Evolutionary conservation across 331 rosid genomes (phyloP).

Genomic region (Malus hybrid): DNA sequence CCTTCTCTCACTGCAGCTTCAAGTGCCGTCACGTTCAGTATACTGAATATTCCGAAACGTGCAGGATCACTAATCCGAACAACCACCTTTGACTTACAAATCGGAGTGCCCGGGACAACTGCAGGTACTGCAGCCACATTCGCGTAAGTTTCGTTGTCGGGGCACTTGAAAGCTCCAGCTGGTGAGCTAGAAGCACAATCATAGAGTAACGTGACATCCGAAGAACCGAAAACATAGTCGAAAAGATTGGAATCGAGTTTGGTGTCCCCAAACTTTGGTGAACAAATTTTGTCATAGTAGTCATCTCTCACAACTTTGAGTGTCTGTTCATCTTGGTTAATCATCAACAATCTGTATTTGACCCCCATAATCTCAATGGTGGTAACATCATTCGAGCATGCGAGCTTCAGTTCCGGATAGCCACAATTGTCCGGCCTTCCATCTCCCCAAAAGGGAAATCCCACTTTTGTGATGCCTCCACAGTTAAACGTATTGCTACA

Average conservation of each 20-base stretch:
- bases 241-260: no score
- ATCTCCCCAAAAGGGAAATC: conserved; percentile 61
- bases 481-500: conserved; percentile 28
- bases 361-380: no score
- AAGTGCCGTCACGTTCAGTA: background rate
- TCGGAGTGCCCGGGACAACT: fast-evolving
- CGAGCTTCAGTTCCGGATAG: conserved; percentile 36
- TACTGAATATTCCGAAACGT: background rate
- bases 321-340: no score
- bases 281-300: no score
- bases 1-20: conserved; percentile 12
- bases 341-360: no score
- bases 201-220: conserved; percentile 26
- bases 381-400: background rate
- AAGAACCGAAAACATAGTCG: background rate
- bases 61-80: background rate
- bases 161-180: background rate
- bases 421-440: conserved; percentile 39
- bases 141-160: background rate
- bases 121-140: background rate
- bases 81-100: conserved; percentile 13
- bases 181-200: background rate
- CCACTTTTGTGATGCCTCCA: conserved; percentile 20
- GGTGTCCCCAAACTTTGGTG: no score
- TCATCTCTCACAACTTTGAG: no score